These are phyloP conservation scores for Russula virescens DNA, from an alignment of 768 basidiomycete genomes.

Conservation along the genomic window DNA sequence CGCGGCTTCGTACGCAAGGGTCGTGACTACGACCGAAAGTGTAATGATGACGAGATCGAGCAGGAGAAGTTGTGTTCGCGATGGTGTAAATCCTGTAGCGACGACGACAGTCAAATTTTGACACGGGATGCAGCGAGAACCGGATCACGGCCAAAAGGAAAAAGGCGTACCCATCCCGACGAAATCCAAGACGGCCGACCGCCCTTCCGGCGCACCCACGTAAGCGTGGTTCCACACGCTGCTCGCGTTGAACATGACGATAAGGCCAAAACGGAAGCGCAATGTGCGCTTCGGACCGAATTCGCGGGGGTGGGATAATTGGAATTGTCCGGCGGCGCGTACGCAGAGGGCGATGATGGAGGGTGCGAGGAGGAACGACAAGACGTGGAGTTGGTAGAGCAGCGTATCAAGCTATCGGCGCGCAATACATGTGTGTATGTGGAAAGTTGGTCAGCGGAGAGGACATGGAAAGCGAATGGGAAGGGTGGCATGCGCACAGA, in stretches of 20 bases:
- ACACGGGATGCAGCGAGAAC: no score
- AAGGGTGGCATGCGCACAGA: slow-evolving; percentile 41
- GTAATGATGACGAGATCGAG: slow-evolving; percentile 64
- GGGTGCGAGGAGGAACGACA: slow-evolving; percentile 76
- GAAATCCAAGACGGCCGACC: slow-evolving; percentile 68
- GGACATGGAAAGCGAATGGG: not conserved
- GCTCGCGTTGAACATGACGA: slow-evolving; percentile 52
- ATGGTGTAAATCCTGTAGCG: slow-evolving; percentile 43
- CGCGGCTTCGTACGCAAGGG: slow-evolving; percentile 62
- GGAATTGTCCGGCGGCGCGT: slow-evolving; percentile 55
- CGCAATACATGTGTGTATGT: not conserved
- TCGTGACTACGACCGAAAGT: slow-evolving; percentile 60
- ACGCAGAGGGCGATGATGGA: slow-evolving; percentile 50
- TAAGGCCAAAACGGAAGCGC: slow-evolving; percentile 58
- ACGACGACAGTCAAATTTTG: not conserved
- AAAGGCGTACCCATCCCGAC: slow-evolving; percentile 61
- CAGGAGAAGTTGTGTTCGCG: slow-evolving; percentile 55
- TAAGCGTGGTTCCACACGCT: slow-evolving; percentile 58
- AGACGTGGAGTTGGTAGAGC: slow-evolving; percentile 63
- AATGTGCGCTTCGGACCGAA: slow-evolving; percentile 59
- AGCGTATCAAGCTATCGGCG: slow-evolving; percentile 56
- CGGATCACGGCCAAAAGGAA: not conserved
- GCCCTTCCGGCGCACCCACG: slow-evolving; percentile 48
- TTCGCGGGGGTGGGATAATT: slow-evolving; percentile 63
- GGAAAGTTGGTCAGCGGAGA: slow-evolving; percentile 18